phyloP scores from a whole-genome alignment of 2,329 filamentous ascomycete genomes.

The Epichloe aotearoae region DNA sequence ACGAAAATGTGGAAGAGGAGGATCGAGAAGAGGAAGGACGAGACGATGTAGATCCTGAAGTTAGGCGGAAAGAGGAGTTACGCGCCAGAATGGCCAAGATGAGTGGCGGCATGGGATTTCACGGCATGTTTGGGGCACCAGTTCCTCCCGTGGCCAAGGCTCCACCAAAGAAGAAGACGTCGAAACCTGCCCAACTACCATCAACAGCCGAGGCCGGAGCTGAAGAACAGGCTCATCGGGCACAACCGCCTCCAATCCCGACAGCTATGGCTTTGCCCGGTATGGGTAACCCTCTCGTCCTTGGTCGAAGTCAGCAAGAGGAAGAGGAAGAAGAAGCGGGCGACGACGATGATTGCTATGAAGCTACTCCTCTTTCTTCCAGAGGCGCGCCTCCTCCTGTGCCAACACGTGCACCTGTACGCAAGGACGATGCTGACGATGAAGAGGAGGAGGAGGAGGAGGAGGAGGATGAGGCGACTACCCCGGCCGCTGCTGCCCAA shows the following conservation, averaged over 20 bases:
- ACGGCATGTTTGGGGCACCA: slow-evolving; percentile 75
- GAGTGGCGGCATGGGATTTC: slow-evolving; percentile 95
- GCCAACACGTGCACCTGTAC: slow-evolving; percentile 12
- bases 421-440: slow-evolving; percentile 10
- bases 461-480: slow-evolving; percentile 19
- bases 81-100: slow-evolving; percentile 96
- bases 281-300: slow-evolving; percentile 46
- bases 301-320: slow-evolving; percentile 23
- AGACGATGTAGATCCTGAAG: slow-evolving; percentile 78
- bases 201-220: slow-evolving; percentile 27
- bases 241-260: slow-evolving; percentile 40
- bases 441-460: slow-evolving; percentile 24
- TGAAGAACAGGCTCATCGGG: slow-evolving; percentile 28
- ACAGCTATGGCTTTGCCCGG: slow-evolving; percentile 57
- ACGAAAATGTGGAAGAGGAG: slow-evolving; percentile 35
- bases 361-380: slow-evolving; percentile 7
- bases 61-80: slow-evolving; percentile 72
- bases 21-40: slow-evolving; percentile 63
- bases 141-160: slow-evolving; percentile 46
- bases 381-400: slow-evolving; percentile 17
- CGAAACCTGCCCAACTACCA: slow-evolving; percentile 23
- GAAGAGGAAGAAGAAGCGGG: slow-evolving; percentile 16
- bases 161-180: slow-evolving; percentile 36
- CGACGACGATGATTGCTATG: neutral
- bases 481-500: slow-evolving; percentile 19